Base-by-base conservation (phyloP, 805 yeast genomes). In the Nakazawaea ambrosiae region DNA sequence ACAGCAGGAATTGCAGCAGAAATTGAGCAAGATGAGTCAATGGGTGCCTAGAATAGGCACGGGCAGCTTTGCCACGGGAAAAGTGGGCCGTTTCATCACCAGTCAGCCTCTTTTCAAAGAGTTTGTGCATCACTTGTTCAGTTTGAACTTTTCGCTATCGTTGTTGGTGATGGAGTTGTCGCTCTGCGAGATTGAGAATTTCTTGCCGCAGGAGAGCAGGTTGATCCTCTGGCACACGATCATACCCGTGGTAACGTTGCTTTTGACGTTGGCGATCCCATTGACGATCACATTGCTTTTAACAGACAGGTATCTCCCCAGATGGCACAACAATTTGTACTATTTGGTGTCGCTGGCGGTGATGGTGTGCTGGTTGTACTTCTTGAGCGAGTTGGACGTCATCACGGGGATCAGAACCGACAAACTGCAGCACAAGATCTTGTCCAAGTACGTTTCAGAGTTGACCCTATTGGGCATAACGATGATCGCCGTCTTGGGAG, bases 401-500 rank as follows among this genome's bases (percentile, higher is more conserved):
- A 14, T 40, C 57, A 2, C 54, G 66, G 68, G 70, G 2, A 49
- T 52, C 29, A 47, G 57, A 19, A 39, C 37, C 22, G 42, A 22
- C 40, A 44, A 39, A 33, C 42, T 38, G 35, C 39, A 27, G 47
- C 44, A 53, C 22, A 49, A 62, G 17, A 43, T 62, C n/a, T 45
- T 66, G n/a, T 65, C 66, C 33, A 52, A 55, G 15, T 67, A 71
- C 37, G 57, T 73, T 31, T 66, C 63, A 43, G 69, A 71, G 45
- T 47, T 73, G 22, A 61, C 69, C 3, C 49, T 73, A 31, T 56
- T 68, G 20, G 80, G 80, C 0, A 65, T 73, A 22, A 58, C 72
- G n/a, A 61, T 68, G 35, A 59, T 73, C 36, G 72, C 76, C 1
- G 44, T 68, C 1, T 53, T 73, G 15, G 70, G 74, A 9, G 79